A percentile compares a stretch with the other conserved stretches of the same genome.
These are phyloP conservation scores for Chlamydomonas incerta DNA, from an alignment of 139 green algal species.

Conservation along the genomic window DNA sequence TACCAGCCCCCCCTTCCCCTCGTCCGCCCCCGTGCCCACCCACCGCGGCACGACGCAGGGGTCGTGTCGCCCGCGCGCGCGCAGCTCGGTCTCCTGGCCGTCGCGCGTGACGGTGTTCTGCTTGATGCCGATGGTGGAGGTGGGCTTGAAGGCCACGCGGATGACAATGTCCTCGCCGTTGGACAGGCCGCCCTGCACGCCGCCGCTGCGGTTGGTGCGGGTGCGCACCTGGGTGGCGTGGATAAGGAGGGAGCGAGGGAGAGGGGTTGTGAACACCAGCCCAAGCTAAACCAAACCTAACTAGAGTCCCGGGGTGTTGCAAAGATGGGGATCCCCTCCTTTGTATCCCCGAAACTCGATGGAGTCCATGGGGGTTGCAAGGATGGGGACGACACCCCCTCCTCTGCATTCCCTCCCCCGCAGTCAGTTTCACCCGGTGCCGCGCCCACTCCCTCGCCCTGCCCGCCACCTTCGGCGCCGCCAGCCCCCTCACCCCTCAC, in stretches of 20 bases:
- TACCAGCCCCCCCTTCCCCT: too few species aligned
- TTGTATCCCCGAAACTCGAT: too few species aligned
- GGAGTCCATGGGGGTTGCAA: too few species aligned
- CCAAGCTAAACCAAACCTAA: too few species aligned
- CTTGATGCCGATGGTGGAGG: slow-evolving; percentile 92
- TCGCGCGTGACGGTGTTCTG: slow-evolving; percentile 89
- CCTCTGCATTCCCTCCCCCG: too few species aligned
- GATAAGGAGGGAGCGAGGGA: background rate
- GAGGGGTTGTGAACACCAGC: too few species aligned
- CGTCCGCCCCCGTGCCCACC: background rate
- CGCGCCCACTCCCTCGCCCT: background rate
- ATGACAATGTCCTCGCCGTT: slow-evolving; percentile 98
- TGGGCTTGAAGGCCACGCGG: slow-evolving; percentile 98
- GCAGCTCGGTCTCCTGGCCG: slow-evolving; percentile 83
- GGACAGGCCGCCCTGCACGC: slow-evolving; percentile 86
- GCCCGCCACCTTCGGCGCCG: background rate
- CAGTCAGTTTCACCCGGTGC: too few species aligned
- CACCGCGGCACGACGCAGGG: slow-evolving; percentile 94
- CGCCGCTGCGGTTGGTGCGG: slow-evolving; percentile 86
- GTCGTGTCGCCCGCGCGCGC: slow-evolving; percentile 94
- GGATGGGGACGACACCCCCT: too few species aligned
- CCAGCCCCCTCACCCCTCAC: background rate
- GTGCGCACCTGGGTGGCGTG: slow-evolving; percentile 79
- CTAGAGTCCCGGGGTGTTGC: too few species aligned
- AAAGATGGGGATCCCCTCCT: too few species aligned